phyloP scores from a whole-genome alignment of 2,329 filamentous ascomycete genomes.

The Sporothrix phasma region DNA sequence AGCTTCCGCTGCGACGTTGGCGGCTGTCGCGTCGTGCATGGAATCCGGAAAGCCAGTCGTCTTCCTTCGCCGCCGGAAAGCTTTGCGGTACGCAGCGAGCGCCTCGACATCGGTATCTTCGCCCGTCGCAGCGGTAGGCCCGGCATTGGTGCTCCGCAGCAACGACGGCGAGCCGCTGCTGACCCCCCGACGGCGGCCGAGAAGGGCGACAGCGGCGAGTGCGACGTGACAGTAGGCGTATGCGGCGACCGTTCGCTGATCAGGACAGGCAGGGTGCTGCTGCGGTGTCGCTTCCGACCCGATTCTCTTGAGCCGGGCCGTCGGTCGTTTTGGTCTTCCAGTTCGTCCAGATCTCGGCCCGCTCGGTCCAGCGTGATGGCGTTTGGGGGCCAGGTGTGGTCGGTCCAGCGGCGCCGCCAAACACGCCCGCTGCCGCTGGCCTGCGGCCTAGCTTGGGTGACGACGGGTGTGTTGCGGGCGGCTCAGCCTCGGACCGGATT shows the following conservation, averaged over 20 bases:
- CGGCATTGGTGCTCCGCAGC: slow-evolving; percentile 13
- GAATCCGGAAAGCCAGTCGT: slow-evolving; percentile 55
- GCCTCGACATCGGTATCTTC: slow-evolving; percentile 21
- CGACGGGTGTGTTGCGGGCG: neutral
- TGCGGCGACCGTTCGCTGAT: slow-evolving; percentile 24
- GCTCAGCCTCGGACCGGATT: neutral
- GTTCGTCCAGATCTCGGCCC: slow-evolving; percentile 75
- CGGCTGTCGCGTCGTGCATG: slow-evolving; percentile 40
- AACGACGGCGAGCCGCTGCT: slow-evolving; percentile 23
- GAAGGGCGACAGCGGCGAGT: slow-evolving; percentile 19
- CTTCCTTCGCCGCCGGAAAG: slow-evolving; percentile 39
- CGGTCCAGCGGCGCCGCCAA: neutral
- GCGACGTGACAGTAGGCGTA: neutral
- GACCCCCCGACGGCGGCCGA: slow-evolving; percentile 26
- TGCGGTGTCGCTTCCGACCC: slow-evolving; percentile 32
- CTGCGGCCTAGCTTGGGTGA: slow-evolving; percentile 26
- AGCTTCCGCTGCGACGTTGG: slow-evolving; percentile 21
- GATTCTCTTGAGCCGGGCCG: slow-evolving; percentile 16
- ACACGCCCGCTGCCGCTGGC: slow-evolving; percentile 24
- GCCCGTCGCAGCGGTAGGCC: slow-evolving; percentile 13
- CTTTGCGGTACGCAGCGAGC: slow-evolving; percentile 7
- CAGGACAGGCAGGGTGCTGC: slow-evolving; percentile 39
- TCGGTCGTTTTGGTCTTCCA: slow-evolving; percentile 59
- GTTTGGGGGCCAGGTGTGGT: slow-evolving; percentile 22
- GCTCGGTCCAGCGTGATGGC: slow-evolving; percentile 50